These are phyloP conservation scores for Akanthomyces muscarius DNA, from an alignment of 2,329 filamentous ascomycete genomes.

Conservation along the genomic window DNA sequence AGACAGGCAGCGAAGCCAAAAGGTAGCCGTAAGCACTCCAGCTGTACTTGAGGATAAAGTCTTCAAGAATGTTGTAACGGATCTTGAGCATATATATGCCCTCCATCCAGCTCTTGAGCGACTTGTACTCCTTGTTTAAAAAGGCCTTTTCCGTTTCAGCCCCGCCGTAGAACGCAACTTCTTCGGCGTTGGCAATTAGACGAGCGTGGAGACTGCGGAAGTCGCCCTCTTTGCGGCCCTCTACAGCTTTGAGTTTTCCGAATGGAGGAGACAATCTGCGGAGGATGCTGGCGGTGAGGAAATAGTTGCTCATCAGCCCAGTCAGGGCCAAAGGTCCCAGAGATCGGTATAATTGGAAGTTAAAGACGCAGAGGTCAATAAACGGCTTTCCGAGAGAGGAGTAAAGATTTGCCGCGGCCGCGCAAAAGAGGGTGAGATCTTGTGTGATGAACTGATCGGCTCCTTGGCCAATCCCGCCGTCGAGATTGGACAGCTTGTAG, in stretches of 20 bases:
- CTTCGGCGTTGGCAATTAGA: slow-evolving; percentile 93
- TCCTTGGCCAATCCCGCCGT: slow-evolving; percentile 86
- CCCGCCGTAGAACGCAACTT: slow-evolving; percentile 95
- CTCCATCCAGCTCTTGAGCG: slow-evolving; percentile 95
- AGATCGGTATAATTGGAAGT: slow-evolving; percentile 91
- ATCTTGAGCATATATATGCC: slow-evolving; percentile 97
- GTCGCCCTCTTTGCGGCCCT: slow-evolving; percentile 91
- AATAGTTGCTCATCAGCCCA: slow-evolving; percentile 87
- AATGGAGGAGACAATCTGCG: slow-evolving; percentile 89
- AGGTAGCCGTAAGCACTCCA: slow-evolving; percentile 98
- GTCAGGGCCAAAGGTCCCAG: slow-evolving; percentile 83
- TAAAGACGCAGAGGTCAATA: slow-evolving; percentile 96
- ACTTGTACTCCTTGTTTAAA: slow-evolving; percentile 86
- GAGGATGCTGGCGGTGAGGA: slow-evolving; percentile 86
- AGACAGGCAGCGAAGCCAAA: slow-evolving; percentile 86
- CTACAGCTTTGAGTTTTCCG: slow-evolving; percentile 92
- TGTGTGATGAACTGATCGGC: slow-evolving; percentile 98
- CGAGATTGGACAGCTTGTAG: slow-evolving; percentile 89
- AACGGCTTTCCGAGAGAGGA: slow-evolving; percentile 96
- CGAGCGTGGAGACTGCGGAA: slow-evolving; percentile 89
- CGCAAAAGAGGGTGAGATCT: slow-evolving; percentile 92
- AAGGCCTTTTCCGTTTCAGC: slow-evolving; percentile 93
- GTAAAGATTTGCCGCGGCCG: slow-evolving; percentile 85
- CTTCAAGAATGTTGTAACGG: slow-evolving; percentile 96
- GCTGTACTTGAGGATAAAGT: slow-evolving; percentile 96